Evolutionary conservation across 2,329 filamentous ascomycete genomes (phyloP), one percentile per base, ranked within the genome.

Genomic region (Endoconidiophora polonica): DNA sequence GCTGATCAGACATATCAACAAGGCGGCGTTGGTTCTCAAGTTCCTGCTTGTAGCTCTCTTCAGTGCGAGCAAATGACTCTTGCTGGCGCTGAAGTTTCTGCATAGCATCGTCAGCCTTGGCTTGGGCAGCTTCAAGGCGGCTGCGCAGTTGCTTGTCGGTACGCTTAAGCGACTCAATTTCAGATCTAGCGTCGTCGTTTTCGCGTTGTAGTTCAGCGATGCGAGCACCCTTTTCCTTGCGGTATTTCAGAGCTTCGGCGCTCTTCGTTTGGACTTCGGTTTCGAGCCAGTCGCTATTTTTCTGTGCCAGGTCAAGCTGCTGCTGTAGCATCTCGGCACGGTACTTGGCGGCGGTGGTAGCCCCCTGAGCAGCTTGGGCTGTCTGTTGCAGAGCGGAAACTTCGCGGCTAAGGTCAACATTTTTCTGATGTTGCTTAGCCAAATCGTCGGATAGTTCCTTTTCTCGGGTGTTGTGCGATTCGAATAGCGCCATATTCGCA

Each of bases 211-310:
- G 76, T 59, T 93, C 85, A 6, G 87, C 77, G 57, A 96, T 86
- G 38, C 85, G 83, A 1, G 86, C 81, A 55, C 85, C 85, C 71
- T 95, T 96, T 62, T 98, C 91, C 61, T 94, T 96, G 55, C 91
- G 79, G 65, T 84, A 90, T 60, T 88, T 94, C 56, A 90, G 76
- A 44, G 86, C 79, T 61, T 98, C 91, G 6, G 81, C 77, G 54
- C 77, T 81, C 67, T 94, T 94, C 0, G 85, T 88, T 68, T 94
- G 90, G 20, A 96, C 74, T 63, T 98, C 91, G 40, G 74, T 79
- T 60, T 95, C 86, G 50, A 91, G 82, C 84, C 87, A 98, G 58
- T 96, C 90, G 56, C 86, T 85, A 67, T 87, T 94, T 59, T 83
- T 83, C 62, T 86, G 87, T 16, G 90, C 78, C 50, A 93, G 72